Evolutionary conservation across 805 yeast genomes (phyloP), one percentile per base, ranked within the genome.

Genomic region (Ogataea degrootiae): DNA sequence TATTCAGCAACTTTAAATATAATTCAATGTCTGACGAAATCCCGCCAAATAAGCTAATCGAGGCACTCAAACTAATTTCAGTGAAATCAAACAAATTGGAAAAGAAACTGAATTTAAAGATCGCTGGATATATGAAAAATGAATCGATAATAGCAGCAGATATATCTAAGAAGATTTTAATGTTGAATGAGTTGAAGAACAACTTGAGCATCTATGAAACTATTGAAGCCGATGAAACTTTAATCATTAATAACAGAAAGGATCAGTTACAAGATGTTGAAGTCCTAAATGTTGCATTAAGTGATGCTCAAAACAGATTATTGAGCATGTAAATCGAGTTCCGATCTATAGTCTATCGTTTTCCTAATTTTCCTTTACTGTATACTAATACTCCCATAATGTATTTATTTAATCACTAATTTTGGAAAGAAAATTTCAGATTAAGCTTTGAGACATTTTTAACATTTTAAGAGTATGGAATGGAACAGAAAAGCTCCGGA

Each of bases 121-220:
- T 16, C 17, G 38, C 31, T 7, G 74, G 72, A 0, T 70, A 69
- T 47, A 26, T 54, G 22, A 64, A 64, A 42, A 63, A 70, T 16
- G 63, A 48, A 39, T 34, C 38, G 6, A 23, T 26, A 22, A 5
- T 48, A n/a, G 37, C 37, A 38, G 43, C 41, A n/a, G 46, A 43
- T 19, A 50, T 54, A 7, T 44, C 41, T 11, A 35, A 43, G 39
- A 44, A 52, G 41, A 16, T 35, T 34, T 42, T 35, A 6, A 33
- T 9, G 15, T 40, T 50, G 34, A 45, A 51, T 41, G 48, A 48
- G 11, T 34, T 54, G 34, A 37, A 43, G 14, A 22, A 54, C 15
- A 53, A 54, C 39, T 26, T 41, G 6, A 42, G 17, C 3, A 38
- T 54, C 7, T 54, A 52, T 39, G 44, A 37, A 6, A 23, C 19